Evolutionary conservation across 139 green algal genomes (phyloP).

Genomic region (Eudorina sp.): DNA sequence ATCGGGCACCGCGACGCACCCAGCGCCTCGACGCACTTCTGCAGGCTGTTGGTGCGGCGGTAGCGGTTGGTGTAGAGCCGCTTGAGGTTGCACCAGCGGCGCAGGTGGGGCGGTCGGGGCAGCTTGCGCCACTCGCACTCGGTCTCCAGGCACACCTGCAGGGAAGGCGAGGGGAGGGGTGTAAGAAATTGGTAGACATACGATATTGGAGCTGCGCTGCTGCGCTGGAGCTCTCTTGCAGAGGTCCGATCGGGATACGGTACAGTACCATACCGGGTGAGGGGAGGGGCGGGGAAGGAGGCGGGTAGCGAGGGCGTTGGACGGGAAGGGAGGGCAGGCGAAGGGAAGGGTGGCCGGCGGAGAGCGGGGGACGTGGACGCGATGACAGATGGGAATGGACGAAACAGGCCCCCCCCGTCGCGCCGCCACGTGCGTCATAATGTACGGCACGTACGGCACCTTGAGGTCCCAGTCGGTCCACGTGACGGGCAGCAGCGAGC

Average conservation of each 20-base stretch:
- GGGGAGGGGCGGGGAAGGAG: too few species aligned
- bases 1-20: slow-evolving; percentile 36
- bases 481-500: slow-evolving; percentile 66
- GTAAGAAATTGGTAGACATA: background rate
- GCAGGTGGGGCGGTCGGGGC: slow-evolving; percentile 70
- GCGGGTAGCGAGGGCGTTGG: too few species aligned
- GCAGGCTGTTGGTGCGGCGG: slow-evolving; percentile 46
- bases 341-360: too few species aligned
- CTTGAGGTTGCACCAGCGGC: slow-evolving; percentile 76
- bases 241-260: too few species aligned
- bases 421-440: too few species aligned
- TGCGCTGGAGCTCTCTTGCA: too few species aligned
- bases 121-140: slow-evolving; percentile 78
- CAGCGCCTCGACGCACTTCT: slow-evolving; percentile 51
- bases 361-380: too few species aligned
- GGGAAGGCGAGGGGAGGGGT: background rate
- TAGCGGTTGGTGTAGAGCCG: slow-evolving; percentile 50
- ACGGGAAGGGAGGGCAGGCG: too few species aligned
- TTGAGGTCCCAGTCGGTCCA: slow-evolving; percentile 84
- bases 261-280: too few species aligned
- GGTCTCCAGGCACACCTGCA: slow-evolving; percentile 65
- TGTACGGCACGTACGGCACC: slow-evolving; percentile 48
- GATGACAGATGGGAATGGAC: too few species aligned
- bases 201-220: too few species aligned
- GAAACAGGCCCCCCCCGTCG: too few species aligned